Base-by-base conservation (phyloP, 2,329 filamentous ascomycete species). In the Aureobasidium sp. region DNA sequence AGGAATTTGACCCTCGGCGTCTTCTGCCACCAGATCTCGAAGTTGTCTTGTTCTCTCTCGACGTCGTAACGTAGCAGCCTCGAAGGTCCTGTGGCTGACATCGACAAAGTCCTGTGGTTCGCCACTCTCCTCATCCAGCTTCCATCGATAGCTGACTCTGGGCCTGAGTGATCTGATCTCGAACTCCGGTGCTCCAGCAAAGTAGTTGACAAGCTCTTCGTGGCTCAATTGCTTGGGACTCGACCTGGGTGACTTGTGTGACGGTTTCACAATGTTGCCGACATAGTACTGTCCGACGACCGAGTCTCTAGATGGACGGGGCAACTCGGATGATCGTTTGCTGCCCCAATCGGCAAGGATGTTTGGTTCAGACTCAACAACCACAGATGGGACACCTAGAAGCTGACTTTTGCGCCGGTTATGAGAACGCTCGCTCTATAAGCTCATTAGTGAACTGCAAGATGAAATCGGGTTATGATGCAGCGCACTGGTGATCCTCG, bases 151-250 rank as follows among this genome's bases (percentile, higher is more conserved):
- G 31, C 31, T 46, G 27, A 57, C 40, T 27, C 40, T 45, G 6
- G 55, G 55, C 27, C 55, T 40, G 23, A 43, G 25, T 21, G 55
- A 47, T 15, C 23, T 38, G 11, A 69, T 63, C 1, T 60, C 60
- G 61, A 71, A 70, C 42, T 65, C 64, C 3, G 69, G 68, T 37
- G 68, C 68, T 25, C 69, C 69, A 15, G 63, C 61, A 46, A 70
- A 69, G 63, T 67, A 67, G 9, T 60, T 49, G 7, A 65, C 54
- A 6, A 69, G 49, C 8, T 69, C 65, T 15, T 64, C 60, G 19
- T 60, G 51, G 2, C 58, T 65, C 38, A 69, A 11, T 15, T 38
- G 55, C 42, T 58, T 58, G 5, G 55, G 35, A 29, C 55, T 38
- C 19, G 42, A 49, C 9, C 27, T 58, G 33, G 55, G 23, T 10